These are phyloP conservation scores for Starmera amethionina DNA, from an alignment of 805 yeast species.

Conservation along the genomic window DNA sequence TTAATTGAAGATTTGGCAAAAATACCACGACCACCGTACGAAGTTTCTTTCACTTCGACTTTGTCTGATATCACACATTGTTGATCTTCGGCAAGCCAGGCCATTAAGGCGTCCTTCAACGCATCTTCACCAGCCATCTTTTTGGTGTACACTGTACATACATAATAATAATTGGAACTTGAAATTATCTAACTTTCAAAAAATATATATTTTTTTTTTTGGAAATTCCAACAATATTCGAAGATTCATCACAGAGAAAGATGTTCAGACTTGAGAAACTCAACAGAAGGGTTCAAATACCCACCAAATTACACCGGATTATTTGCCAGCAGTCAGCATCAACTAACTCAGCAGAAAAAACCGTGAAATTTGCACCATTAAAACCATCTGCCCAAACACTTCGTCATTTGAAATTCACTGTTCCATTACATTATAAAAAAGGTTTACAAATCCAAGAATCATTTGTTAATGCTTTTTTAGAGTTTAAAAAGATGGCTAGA, in stretches of 20 bases:
- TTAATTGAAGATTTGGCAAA: slow-evolving; percentile 30
- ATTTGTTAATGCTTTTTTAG: slow-evolving; percentile 46
- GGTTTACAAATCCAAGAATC: slow-evolving; percentile 50
- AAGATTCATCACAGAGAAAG: neutral
- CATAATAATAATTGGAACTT: too few species aligned
- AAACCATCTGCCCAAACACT: slow-evolving; percentile 24
- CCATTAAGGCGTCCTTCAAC: neutral
- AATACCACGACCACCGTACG: slow-evolving; percentile 56
- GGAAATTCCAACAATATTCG: slow-evolving; percentile 3
- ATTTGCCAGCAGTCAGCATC: neutral
- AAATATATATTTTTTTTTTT: too few species aligned
- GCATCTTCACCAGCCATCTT: neutral
- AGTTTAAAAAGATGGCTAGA: slow-evolving; percentile 42
- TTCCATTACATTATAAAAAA: slow-evolving; percentile 27
- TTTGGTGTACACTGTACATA: neutral
- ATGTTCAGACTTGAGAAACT: neutral
- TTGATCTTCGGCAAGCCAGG: slow-evolving; percentile 1
- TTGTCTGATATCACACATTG: slow-evolving; percentile 27
- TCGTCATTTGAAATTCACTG: slow-evolving; percentile 35
- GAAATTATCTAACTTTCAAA: too few species aligned
- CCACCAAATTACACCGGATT: neutral
- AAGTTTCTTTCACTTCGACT: slow-evolving; percentile 31
- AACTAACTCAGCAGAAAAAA: neutral
- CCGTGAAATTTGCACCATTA: slow-evolving; percentile 19
- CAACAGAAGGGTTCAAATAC: neutral